Percentiles rank a stretch among this genome's conserved stretches.
Conservation (phyloP, 331 rosid genomes). For the Prunus yedoensis region DNA sequence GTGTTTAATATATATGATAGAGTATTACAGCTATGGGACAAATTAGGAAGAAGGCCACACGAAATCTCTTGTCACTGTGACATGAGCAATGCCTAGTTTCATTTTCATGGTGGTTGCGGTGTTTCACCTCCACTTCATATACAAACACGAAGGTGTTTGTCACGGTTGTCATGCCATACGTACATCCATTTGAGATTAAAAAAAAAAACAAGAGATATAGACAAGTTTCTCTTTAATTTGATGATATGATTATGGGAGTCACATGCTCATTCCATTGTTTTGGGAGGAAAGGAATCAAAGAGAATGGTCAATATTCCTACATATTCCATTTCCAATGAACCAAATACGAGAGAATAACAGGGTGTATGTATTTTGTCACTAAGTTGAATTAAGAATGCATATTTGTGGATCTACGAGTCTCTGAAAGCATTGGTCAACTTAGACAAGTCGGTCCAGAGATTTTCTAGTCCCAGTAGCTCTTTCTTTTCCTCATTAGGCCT, state of each 20-base stretch:
- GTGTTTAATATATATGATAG: no score
- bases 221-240: no score
- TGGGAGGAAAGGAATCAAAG: no score
- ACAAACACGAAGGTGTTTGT: background rate
- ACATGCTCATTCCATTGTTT: no score
- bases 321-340: background rate
- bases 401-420: background rate
- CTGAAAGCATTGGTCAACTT: slow-evolving; percentile 4
- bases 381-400: no score
- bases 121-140: background rate
- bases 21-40: background rate
- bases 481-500: background rate
- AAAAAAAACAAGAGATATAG: no score
- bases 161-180: background rate
- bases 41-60: background rate
- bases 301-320: background rate
- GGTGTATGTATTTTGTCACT: no score
- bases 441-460: background rate
- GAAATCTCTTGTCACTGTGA: background rate
- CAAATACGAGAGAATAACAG: background rate
- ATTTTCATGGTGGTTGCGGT: background rate
- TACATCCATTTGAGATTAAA: no score
- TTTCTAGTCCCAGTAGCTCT: background rate
- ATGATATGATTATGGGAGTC: no score
- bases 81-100: background rate